Evolutionary conservation across 164 flowering plant genomes (phyloP).

Genomic region (Chimonanthus praecox): DNA sequence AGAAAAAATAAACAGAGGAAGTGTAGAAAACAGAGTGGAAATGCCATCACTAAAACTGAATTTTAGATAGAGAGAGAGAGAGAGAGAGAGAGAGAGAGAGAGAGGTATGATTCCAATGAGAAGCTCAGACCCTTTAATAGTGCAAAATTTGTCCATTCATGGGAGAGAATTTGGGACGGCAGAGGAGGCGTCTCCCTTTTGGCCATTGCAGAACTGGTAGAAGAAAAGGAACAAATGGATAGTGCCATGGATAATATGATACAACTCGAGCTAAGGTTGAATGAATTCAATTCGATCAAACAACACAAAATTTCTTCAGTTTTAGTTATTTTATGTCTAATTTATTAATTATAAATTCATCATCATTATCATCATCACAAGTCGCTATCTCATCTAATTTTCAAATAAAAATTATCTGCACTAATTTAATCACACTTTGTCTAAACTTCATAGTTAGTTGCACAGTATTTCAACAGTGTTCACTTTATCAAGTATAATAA

Average conservation of each 20-base stretch:
- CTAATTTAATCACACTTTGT: too few species aligned
- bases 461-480: too few species aligned
- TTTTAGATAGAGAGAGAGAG: not conserved
- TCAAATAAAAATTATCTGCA: too few species aligned
- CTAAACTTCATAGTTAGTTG: too few species aligned
- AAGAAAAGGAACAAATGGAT: not conserved
- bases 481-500: too few species aligned
- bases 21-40: conserved; percentile 1
- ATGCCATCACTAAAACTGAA: conserved; percentile 20
- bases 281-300: too few species aligned
- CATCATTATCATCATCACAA: too few species aligned
- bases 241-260: not conserved
- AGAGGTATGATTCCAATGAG: not conserved
- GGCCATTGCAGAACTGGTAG: not conserved
- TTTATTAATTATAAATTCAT: too few species aligned
- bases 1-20: not conserved
- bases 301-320: too few species aligned
- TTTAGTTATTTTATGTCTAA: too few species aligned
- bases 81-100: not conserved
- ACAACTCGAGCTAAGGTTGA: too few species aligned
- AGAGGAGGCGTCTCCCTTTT: not conserved
- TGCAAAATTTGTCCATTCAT: not conserved
- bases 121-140: not conserved
- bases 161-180: not conserved
- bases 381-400: too few species aligned